Base-by-base conservation (phyloP, 2,329 filamentous ascomycete species). In the Aspergillus pseudonomiae region DNA sequence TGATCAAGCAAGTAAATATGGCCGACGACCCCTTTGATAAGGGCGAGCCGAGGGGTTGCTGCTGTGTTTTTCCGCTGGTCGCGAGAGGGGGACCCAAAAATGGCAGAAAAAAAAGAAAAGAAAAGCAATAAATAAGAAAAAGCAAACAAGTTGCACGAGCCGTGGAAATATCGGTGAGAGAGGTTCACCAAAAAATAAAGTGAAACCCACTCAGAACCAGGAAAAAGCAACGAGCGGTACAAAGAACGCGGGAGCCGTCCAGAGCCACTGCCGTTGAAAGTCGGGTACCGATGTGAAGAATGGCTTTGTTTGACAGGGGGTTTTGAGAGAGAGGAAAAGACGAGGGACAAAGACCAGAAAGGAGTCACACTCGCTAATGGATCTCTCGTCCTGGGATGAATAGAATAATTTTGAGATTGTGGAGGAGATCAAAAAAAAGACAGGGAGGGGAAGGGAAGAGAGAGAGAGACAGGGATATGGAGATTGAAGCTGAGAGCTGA, bases 221-320 rank as follows among this genome's bases (percentile, higher is more conserved):
- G 56, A 21, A 63, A 61, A 46, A 61, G 59, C 30, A 59, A 60
- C 5, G 19, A 39, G 45, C 34, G 28, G 52, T 56, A 59, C 46
- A 62, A 62, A 62, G 41, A 45, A 41, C 24, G 21, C 21, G 43
- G 43, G 11, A 61, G 21, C 41, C 53, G 45, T 32, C 28, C 19
- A 21, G 39, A 53, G 59, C 59, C 48, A 62, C 62, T 64, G 53
- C 59, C 59, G 55, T 53, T 19, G 21, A 1, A 55, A 36, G 26
- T 57, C 43, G 48, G 36, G 45, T 41, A 32, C 21, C 32, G 28
- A 56, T 6, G 30, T 28, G 16, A 57, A 64, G 59, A 67, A 70
- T 66, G 61, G 58, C 65, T 64, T 61, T 66, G 61, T 68, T 66
- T 63, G 53, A n/a, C 57, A 43, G 41, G 55, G 48, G 57, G 3